These are phyloP conservation scores for Xylaria sp. DNA, from an alignment of 2,329 filamentous ascomycete species.

Conservation along the genomic window DNA sequence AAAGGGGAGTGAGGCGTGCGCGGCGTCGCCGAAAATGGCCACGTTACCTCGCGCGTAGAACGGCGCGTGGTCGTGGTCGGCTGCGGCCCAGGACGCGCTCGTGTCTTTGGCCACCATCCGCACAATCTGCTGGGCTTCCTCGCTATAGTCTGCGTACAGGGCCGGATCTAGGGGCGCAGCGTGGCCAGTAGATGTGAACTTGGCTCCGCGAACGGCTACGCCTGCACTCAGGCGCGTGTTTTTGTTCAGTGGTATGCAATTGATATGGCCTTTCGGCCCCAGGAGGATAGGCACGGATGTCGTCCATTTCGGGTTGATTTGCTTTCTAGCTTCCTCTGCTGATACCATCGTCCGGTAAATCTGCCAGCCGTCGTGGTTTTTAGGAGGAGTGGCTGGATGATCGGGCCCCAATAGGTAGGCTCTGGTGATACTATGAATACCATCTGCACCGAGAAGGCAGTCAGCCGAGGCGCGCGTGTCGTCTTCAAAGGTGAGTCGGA, in stretches of 20 bases:
- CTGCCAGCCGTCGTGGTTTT: slow-evolving; percentile 44
- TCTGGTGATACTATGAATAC: slow-evolving; percentile 43
- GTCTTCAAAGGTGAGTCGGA: slow-evolving; percentile 38
- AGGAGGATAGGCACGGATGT: slow-evolving; percentile 42
- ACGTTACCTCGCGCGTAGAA: slow-evolving; percentile 37
- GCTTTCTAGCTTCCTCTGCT: slow-evolving; percentile 34
- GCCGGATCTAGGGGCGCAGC: slow-evolving; percentile 35
- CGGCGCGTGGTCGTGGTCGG: slow-evolving; percentile 44
- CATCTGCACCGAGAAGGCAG: slow-evolving; percentile 45
- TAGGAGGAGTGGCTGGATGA: slow-evolving; percentile 39
- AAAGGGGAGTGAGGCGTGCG: slow-evolving; percentile 44
- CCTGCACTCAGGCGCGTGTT: slow-evolving; percentile 43
- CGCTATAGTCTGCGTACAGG: slow-evolving; percentile 40
- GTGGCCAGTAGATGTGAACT: neutral
- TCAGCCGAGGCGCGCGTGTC: slow-evolving; percentile 36
- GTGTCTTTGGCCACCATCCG: slow-evolving; percentile 40
- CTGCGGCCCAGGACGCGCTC: slow-evolving; percentile 40
- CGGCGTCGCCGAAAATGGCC: slow-evolving; percentile 43
- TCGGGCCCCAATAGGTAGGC: slow-evolving; percentile 39
- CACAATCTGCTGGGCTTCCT: slow-evolving; percentile 42
- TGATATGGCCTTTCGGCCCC: slow-evolving; percentile 42
- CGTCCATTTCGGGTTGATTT: slow-evolving; percentile 40
- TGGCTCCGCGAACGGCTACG: slow-evolving; percentile 41
- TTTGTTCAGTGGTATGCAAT: slow-evolving; percentile 43
- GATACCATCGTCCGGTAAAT: slow-evolving; percentile 40